Evolutionary conservation across 2,329 filamentous ascomycete species (phyloP).

Genomic region (Sporothrix mexicana): DNA sequence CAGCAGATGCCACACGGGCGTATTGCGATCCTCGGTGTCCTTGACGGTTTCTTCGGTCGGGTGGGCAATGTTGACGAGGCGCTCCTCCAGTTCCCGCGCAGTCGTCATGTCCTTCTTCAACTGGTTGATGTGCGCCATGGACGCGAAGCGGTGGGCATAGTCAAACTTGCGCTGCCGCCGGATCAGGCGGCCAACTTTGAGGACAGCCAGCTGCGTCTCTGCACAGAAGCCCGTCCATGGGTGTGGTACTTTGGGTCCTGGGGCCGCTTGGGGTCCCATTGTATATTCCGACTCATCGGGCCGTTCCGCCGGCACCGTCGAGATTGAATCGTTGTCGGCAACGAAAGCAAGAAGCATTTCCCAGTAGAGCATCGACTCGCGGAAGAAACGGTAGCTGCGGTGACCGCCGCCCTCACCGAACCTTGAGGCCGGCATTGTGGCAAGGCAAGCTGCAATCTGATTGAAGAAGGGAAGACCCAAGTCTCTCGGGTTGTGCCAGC

Average conservation of each 20-base stretch:
- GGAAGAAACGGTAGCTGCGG: conserved; percentile 51
- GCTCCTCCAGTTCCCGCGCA: conserved; percentile 52
- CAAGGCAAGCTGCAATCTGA: conserved; percentile 51
- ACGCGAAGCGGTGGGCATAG: conserved; percentile 46
- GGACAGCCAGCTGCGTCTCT: conserved; percentile 52
- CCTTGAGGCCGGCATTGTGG: conserved; percentile 37
- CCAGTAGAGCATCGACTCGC: conserved; percentile 63
- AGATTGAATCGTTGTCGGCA: conserved; percentile 49
- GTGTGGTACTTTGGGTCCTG: conserved; percentile 47
- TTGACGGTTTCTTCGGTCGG: conserved; percentile 54
- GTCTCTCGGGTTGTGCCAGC: conserved; percentile 60
- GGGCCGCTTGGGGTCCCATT: conserved; percentile 28
- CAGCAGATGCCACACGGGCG: conserved; percentile 58
- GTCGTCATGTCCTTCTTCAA: conserved; percentile 46
- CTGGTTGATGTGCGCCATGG: conserved; percentile 39
- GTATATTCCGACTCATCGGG: not conserved
- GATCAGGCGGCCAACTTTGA: conserved; percentile 53
- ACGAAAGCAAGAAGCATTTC: conserved; percentile 64
- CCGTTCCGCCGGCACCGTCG: conserved; percentile 43
- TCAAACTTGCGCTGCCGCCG: conserved; percentile 46
- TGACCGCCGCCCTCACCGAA: conserved; percentile 50
- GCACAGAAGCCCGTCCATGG: conserved; percentile 57
- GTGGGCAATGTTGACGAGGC: conserved; percentile 53
- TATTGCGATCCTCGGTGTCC: conserved; percentile 58
- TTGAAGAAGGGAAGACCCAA: conserved; percentile 59